A percentile compares a stretch with the other conserved stretches of the same genome.
Conservation (phyloP, 768 basidiomycete species). For the Pholiota conissans region DNA sequence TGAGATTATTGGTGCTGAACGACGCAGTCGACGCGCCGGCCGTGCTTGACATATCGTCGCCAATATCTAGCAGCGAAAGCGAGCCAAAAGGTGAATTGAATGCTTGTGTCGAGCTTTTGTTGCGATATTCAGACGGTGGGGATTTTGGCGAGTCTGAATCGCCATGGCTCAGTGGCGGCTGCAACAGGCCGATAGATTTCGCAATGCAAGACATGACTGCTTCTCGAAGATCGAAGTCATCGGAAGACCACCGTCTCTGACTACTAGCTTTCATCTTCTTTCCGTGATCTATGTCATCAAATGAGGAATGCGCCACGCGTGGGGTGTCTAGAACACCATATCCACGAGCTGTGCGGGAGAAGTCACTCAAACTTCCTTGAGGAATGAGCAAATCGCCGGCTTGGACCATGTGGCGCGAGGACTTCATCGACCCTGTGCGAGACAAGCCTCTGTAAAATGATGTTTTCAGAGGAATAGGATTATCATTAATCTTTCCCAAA, state of each 20-base stretch:
- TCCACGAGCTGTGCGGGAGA: slow-evolving; percentile 44
- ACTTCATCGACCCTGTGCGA: slow-evolving; percentile 13
- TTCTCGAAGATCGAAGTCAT: slow-evolving; percentile 92
- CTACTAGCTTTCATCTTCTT: slow-evolving; percentile 18
- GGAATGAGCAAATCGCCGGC: slow-evolving; percentile 77
- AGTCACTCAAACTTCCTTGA: slow-evolving; percentile 47
- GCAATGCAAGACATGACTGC: slow-evolving; percentile 98
- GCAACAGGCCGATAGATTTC: slow-evolving; percentile 92
- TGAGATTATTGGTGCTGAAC: slow-evolving; percentile 56
- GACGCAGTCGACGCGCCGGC: slow-evolving; percentile 58
- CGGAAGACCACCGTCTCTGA: slow-evolving; percentile 36
- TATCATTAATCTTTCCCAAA: slow-evolving; percentile 23
- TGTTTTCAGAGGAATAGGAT: slow-evolving; percentile 19
- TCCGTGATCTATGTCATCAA: slow-evolving; percentile 27
- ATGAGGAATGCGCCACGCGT: slow-evolving; percentile 31
- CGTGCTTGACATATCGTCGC: slow-evolving; percentile 68
- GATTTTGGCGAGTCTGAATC: slow-evolving; percentile 70
- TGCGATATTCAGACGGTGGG: slow-evolving; percentile 42
- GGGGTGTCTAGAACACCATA: slow-evolving; percentile 55
- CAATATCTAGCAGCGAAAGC: slow-evolving; percentile 67
- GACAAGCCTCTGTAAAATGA: slow-evolving; percentile 18
- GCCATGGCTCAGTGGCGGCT: slow-evolving; percentile 74
- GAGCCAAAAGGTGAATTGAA: slow-evolving; percentile 74
- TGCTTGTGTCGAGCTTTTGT: slow-evolving; percentile 28
- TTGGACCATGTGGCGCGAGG: slow-evolving; percentile 63